phyloP scores from a whole-genome alignment of 2,329 filamentous ascomycete genomes.

The Phialophora expanda region DNA sequence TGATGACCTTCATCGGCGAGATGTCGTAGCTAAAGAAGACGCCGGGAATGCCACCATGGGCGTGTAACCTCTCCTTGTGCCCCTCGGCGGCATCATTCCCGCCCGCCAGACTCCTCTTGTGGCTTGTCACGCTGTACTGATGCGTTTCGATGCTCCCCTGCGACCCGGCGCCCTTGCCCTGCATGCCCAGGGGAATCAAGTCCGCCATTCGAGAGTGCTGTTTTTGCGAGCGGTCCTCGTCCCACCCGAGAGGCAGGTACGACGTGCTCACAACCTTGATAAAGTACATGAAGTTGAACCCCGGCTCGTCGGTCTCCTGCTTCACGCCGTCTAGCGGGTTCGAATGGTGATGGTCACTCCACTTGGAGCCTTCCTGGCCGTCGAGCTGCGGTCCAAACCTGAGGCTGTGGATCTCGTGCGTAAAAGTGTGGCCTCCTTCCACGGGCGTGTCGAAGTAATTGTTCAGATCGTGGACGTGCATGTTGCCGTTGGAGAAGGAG shows the following conservation, averaged over 20 bases:
- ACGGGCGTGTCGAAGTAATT: constrained; percentile 84
- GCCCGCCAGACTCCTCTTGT: constrained; percentile 84
- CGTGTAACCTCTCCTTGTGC: constrained; percentile 89
- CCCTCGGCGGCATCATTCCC: constrained; percentile 85
- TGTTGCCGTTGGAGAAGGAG: constrained; percentile 93
- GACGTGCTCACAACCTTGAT: constrained; percentile 97
- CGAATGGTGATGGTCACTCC: constrained; percentile 82
- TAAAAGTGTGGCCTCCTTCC: constrained; percentile 79
- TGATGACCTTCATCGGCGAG: constrained; percentile 99
- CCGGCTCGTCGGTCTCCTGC: constrained; percentile 78
- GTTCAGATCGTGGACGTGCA: constrained; percentile 97
- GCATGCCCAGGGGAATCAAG: constrained; percentile 68
- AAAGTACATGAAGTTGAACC: constrained; percentile 99
- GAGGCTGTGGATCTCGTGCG: constrained; percentile 83
- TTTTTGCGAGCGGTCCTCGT: constrained; percentile 59
- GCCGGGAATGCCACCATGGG: constrained; percentile 88
- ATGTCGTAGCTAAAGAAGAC: constrained; percentile 99
- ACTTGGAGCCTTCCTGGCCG: constrained; percentile 59
- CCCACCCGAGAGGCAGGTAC: constrained; percentile 90
- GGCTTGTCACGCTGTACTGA: constrained; percentile 96
- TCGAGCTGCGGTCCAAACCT: constrained; percentile 89
- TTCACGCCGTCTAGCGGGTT: constrained; percentile 85
- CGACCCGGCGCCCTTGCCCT: constrained; percentile 67
- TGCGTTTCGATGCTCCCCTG: constrained; percentile 93
- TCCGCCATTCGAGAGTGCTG: constrained; percentile 53